Evolutionary conservation across 352 stramenopile genomes (phyloP).

Genomic region (Globisporangium viniferum): DNA sequence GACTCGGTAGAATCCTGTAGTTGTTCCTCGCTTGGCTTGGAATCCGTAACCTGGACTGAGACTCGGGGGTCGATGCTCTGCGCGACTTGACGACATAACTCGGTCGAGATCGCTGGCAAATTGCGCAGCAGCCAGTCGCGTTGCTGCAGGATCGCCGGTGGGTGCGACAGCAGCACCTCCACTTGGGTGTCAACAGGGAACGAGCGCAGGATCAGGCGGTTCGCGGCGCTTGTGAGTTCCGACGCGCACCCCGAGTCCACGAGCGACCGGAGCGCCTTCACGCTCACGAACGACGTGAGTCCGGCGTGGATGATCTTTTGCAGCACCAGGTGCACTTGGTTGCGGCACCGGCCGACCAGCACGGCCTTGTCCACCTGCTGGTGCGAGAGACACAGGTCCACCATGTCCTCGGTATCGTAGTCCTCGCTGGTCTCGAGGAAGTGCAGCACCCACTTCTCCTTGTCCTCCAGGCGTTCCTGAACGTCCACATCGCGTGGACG

Average conservation of each 20-base stretch:
- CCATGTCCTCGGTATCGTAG: slow-evolving; percentile 57
- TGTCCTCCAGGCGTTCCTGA: slow-evolving; percentile 21
- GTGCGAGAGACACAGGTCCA: slow-evolving; percentile 66
- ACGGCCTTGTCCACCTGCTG: slow-evolving; percentile 70
- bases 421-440: slow-evolving; percentile 60
- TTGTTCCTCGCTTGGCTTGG: slow-evolving; percentile 1
- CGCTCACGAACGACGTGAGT: slow-evolving; percentile 39
- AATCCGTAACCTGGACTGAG: background rate
- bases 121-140: slow-evolving; percentile 73
- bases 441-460: slow-evolving; percentile 46
- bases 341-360: slow-evolving; percentile 42
- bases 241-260: slow-evolving; percentile 37
- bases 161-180: slow-evolving; percentile 45
- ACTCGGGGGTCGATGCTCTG: slow-evolving; percentile 38
- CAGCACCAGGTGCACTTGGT: slow-evolving; percentile 47
- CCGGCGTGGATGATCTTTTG: slow-evolving; percentile 49
- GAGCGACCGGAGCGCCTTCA: slow-evolving; percentile 33
- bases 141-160: slow-evolving; percentile 51
- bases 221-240: slow-evolving; percentile 33
- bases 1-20: background rate
- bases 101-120: slow-evolving; percentile 32
- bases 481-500: slow-evolving; percentile 17
- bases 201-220: slow-evolving; percentile 51
- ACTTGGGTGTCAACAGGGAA: slow-evolving; percentile 51
- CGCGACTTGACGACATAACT: slow-evolving; percentile 38